Evolutionary conservation across 805 yeast genomes (phyloP), one percentile per base, ranked within the genome.

Genomic region (Grigorovia transvaalensis): DNA sequence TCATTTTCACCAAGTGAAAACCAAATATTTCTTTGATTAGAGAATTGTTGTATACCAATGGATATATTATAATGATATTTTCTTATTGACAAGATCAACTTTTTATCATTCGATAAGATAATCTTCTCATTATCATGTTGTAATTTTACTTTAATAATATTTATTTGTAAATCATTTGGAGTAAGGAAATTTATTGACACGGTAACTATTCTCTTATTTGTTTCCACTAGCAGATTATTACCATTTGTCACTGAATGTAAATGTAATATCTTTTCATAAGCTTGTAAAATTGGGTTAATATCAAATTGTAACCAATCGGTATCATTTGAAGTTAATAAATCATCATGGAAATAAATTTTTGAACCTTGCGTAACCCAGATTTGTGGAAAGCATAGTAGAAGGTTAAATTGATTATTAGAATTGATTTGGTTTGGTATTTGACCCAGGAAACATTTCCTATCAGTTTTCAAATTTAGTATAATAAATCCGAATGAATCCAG

Each of bases 191-290:
- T 44, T 46, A 45, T 9, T 3, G 13, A n/a, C 8, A 55, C 12
- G 2, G 51, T 40, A 11, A 55, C 20, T 2, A 53, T 23, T 47
- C 57, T 53, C 45, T 53, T 44, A 35, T 47, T 51, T 7, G 57
- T 52, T 45, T 50, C 55, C 4, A 46, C 8, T 18, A 51, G 42
- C n/a, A 44, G 20, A 18, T 29, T 19, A 20, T n/a, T 35, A n/a
- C 23, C 15, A n/a, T 33, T 9, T 11, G 38, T 33, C 15, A 33
- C 15, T 33, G 38, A 33, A 33, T 33, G 38, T 23, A 50, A 20
- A 15, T 43, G 13, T 18, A 17, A n/a, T 15, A 51, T 5, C n/a
- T 20, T 13, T 49, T 51, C 54, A 11, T 43, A n/a, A 20, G 42
- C 51, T 33, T 44, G 30, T 27, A 51, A 27, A 5, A 51, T n/a